Base-by-base conservation (phyloP, 495 filamentous ascomycete species). In the Melanomma pulvis-pyrius region DNA sequence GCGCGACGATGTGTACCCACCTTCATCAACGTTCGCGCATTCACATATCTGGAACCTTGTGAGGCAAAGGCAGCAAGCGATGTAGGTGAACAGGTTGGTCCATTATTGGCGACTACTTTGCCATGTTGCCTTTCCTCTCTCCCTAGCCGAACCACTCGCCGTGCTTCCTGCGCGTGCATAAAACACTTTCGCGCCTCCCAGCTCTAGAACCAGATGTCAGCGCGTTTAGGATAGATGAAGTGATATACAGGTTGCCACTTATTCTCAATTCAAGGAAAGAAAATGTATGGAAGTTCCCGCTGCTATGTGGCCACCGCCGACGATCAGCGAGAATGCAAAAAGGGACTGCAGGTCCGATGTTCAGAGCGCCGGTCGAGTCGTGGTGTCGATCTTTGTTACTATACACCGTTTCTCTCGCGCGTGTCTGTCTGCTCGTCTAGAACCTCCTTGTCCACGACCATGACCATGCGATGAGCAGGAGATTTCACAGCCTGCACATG, bases 281-380 rank as follows among this genome's bases (percentile, higher is more conserved):
- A 50, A 25, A 28, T n/a, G 48, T 28, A 19, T 50, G 48, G 3
- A 26, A 30, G 28, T 56, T 24, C 50, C 59, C 59, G 53, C 59
- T 62, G 59, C 59, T 47, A 53, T 47, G 50, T 52, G 59, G 59
- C 26, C 9, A 53, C n/a, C 44, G 39, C 47, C 2, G 57, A 60
- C 30, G 22, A 21, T 15, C 41, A 61, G 17, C 12, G 29, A 59
- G 28, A 34, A 34, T 36, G 32, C 12, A 11, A 46, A 58, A 46
- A 7, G 32, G 26, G 21, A 44, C 32, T 46, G 25, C 7, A 8
- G 44, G 7, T 46, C 51, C 51, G 25, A 39, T 57, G 22, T 53
- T 7, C 17, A 49, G 46, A 8, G 5, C 17, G 25, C 50, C 13
- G 26, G 50, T 53, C 50, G 50, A 4, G 13, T 9, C 25, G 51